Percentiles rank a stretch among this genome's conserved stretches.
These are phyloP conservation scores for Trypethelium eluteriae DNA, from an alignment of 495 filamentous ascomycete genomes.

Conservation along the genomic window DNA sequence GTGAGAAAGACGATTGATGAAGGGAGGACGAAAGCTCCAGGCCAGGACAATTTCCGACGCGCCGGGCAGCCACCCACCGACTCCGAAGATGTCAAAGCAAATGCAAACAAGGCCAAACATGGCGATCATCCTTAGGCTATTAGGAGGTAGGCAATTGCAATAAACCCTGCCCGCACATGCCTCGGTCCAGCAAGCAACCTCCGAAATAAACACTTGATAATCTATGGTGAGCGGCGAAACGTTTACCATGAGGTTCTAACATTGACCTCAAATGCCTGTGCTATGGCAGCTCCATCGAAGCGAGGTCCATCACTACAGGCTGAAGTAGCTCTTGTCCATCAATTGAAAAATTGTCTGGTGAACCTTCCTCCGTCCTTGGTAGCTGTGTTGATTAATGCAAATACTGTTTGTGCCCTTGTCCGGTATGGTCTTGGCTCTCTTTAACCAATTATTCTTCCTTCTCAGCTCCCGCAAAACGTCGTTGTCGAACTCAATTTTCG, in stretches of 20 bases:
- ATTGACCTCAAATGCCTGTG: neutral
- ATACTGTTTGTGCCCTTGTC: conserved; percentile 45
- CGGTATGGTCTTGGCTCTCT: conserved; percentile 38
- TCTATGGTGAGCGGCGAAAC: neutral
- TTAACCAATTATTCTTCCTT: conserved; percentile 9
- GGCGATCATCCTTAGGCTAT: too few relatives aligned
- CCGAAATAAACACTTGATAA: neutral
- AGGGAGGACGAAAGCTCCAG: too few relatives aligned
- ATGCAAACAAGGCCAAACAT: too few relatives aligned
- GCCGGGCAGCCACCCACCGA: too few relatives aligned
- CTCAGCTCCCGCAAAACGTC: conserved; percentile 84
- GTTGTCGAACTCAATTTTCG: conserved; percentile 67
- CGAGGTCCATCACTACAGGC: conserved; percentile 60
- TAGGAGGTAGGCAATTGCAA: too few relatives aligned
- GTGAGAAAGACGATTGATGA: too few relatives aligned
- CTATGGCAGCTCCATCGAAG: conserved; percentile 34
- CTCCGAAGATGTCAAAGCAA: too few relatives aligned
- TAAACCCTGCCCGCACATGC: neutral
- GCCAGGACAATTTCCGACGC: too few relatives aligned
- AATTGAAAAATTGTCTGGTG: conserved; percentile 83
- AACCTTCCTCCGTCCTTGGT: conserved; percentile 86
- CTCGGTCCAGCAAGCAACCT: neutral
- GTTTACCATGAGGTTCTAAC: neutral
- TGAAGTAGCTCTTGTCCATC: conserved; percentile 67
- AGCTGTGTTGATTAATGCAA: conserved; percentile 71